Percentiles rank a stretch among this genome's conserved stretches.
phyloP scores from a whole-genome alignment of 768 basidiomycete species.

The Boletus rubescentipes region DNA sequence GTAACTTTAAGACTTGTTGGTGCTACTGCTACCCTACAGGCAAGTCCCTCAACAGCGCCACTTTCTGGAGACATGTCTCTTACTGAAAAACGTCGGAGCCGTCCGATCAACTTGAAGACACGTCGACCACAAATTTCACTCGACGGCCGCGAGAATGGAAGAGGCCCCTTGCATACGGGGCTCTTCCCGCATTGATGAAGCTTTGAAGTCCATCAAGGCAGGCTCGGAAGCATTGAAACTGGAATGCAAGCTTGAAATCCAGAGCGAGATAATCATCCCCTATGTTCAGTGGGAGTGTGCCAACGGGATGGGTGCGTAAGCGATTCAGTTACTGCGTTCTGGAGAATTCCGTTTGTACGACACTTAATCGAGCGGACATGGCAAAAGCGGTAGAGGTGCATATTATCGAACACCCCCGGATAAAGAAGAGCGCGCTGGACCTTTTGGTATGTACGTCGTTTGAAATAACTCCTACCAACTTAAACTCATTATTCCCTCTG shows the following conservation, averaged over 20 bases:
- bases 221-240: slow-evolving; percentile 55
- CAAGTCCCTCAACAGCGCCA: slow-evolving; percentile 4
- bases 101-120: slow-evolving; percentile 27
- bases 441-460: slow-evolving; percentile 59
- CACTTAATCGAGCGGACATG: slow-evolving; percentile 54
- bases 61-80: slow-evolving; percentile 3
- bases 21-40: slow-evolving; percentile 4
- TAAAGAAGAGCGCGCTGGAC: slow-evolving; percentile 80
- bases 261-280: slow-evolving; percentile 84
- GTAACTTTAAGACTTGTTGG: slow-evolving; percentile 8
- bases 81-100: slow-evolving; percentile 9
- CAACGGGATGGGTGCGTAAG: slow-evolving; percentile 73
- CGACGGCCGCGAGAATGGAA: slow-evolving; percentile 60
- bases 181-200: slow-evolving; percentile 84
- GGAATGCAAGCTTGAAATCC: slow-evolving; percentile 49
- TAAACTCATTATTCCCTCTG: slow-evolving; percentile 36
- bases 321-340: background rate
- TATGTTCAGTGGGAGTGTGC: slow-evolving; percentile 74
- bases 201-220: slow-evolving; percentile 62
- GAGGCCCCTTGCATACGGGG: slow-evolving; percentile 56
- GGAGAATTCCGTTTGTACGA: background rate
- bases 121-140: slow-evolving; percentile 53
- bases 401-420: slow-evolving; percentile 81
- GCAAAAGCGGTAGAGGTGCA: slow-evolving; percentile 70
- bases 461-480: background rate